Evolutionary conservation across 2,329 filamentous ascomycete genomes (phyloP), one percentile per base, ranked within the genome.

Genomic region (Paracorniculantispora psalliotae): DNA sequence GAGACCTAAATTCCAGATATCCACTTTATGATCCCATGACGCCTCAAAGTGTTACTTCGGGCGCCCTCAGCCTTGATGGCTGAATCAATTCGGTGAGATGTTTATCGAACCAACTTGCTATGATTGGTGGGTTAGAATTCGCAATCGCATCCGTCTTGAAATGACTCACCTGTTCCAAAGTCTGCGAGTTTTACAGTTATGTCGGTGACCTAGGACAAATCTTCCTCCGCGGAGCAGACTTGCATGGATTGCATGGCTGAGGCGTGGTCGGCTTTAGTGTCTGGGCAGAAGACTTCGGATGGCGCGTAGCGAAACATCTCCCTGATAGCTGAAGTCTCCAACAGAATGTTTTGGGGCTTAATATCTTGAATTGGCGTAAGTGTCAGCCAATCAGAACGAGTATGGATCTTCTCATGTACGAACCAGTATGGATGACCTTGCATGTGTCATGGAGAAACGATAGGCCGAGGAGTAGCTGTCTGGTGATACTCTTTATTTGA

Each of bases 61-160:
- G 66, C 0, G 66, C 64, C 13, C 66, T 63, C 1, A 69, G 59
- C 59, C 53, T 65, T 28, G 65, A 44, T 0, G 67, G 67, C 46
- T 69, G 65, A 51, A 68, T 68, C 64, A 63, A 66, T 30, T 67
- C 65, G 4, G 64, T 66, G 7, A 68, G 57, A 44, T 68, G 66
- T 15, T 60, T 60, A 30, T 67, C 47, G 48, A 64, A 39, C 66
- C 67, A 68, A 46, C 64, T 66, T 19, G 66, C 66, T 63, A 53
- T n/a, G 19, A 37, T n/a, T n/a, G 19, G 33, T n/a, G 28, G 33
- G 37, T 51, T 51, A 51, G 48, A 51, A 28, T 35, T 13, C 25
- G 26, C 19, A 12, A 3, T 12, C 21, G 37, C 5, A 13, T 9
- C 28, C 23, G n/a, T 35, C 5, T 15, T 48, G n/a, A 21, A 43